Conservation (phyloP, 208 protist species). For the Leishmania major region DNA sequence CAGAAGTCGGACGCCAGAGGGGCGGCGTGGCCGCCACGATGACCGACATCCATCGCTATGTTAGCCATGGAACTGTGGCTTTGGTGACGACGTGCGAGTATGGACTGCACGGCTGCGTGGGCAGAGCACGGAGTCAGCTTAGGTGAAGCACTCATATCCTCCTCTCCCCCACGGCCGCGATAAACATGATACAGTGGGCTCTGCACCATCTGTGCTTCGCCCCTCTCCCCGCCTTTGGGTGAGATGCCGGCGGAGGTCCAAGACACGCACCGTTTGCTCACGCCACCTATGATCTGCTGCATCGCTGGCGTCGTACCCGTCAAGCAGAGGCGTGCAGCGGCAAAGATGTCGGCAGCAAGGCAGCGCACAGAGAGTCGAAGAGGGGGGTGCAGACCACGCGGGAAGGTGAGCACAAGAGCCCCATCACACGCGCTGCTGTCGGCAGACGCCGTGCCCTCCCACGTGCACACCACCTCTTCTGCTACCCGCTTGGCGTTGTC, state of each 20-base stretch:
- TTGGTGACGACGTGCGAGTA: background rate
- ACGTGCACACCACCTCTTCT: conserved; percentile 2
- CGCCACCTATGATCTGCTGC: background rate
- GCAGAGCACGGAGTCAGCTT: background rate
- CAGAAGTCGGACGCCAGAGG: background rate
- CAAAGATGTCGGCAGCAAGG: conserved; percentile 21
- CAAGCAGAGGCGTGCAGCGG: conserved; percentile 9
- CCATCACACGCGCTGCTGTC: background rate
- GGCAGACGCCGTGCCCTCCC: conserved; percentile 3
- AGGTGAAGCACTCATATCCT: background rate
- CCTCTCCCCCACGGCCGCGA: background rate
- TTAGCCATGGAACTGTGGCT: too few relatives aligned
- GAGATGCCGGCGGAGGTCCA: background rate
- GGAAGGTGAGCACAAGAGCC: conserved; percentile 4
- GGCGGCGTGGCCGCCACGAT: background rate
- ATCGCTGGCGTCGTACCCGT: conserved; percentile 11
- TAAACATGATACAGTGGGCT: background rate
- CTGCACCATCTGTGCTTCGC: background rate
- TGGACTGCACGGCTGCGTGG: background rate
- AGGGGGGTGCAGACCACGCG: conserved; percentile 11
- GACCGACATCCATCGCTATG: background rate
- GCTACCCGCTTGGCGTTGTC: background rate
- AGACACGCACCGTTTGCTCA: background rate
- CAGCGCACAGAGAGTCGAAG: conserved; percentile 22
- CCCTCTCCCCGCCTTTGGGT: too few relatives aligned